Evolutionary conservation across 2,329 filamentous ascomycete genomes (phyloP).

Genomic region (Chaetothyriales sp.): DNA sequence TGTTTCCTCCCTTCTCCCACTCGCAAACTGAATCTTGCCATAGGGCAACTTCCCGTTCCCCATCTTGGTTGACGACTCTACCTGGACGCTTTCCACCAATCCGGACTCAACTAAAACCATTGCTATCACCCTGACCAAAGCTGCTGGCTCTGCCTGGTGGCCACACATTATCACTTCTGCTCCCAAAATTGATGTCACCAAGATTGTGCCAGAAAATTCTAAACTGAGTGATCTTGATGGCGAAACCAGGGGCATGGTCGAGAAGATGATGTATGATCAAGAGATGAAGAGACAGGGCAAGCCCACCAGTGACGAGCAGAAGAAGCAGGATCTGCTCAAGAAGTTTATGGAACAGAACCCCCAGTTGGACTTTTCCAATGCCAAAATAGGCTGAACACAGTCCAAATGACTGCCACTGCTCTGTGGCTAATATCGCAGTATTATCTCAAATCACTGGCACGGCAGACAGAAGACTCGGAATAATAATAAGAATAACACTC

Average conservation of each 20-base stretch:
- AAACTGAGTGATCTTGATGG: slow-evolving; percentile 87
- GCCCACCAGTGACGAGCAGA: slow-evolving; percentile 84
- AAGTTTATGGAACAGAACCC: slow-evolving; percentile 77
- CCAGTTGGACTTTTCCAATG: slow-evolving; percentile 55
- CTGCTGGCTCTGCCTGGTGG: slow-evolving; percentile 99
- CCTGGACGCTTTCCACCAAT: slow-evolving; percentile 73
- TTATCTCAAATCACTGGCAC: too few species aligned
- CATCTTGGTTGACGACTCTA: slow-evolving; percentile 71
- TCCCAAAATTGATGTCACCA: slow-evolving; percentile 84
- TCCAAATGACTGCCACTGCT: background rate
- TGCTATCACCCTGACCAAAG: slow-evolving; percentile 81
- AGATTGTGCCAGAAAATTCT: slow-evolving; percentile 85
- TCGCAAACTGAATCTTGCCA: slow-evolving; percentile 6
- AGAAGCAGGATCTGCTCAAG: slow-evolving; percentile 82
- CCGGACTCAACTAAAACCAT: slow-evolving; percentile 52
- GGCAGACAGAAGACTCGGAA: too few species aligned
- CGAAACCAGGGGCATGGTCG: slow-evolving; percentile 89
- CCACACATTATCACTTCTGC: slow-evolving; percentile 72
- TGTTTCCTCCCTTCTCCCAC: background rate
- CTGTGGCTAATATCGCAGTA: too few species aligned
- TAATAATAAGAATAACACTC: too few species aligned
- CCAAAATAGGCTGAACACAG: slow-evolving; percentile 38
- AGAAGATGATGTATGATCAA: slow-evolving; percentile 99
- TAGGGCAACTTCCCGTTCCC: slow-evolving; percentile 74
- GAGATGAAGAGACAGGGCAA: slow-evolving; percentile 84